Base-by-base conservation (phyloP, 306 rosid species). In the Herpetospermum pedunculosum region DNA sequence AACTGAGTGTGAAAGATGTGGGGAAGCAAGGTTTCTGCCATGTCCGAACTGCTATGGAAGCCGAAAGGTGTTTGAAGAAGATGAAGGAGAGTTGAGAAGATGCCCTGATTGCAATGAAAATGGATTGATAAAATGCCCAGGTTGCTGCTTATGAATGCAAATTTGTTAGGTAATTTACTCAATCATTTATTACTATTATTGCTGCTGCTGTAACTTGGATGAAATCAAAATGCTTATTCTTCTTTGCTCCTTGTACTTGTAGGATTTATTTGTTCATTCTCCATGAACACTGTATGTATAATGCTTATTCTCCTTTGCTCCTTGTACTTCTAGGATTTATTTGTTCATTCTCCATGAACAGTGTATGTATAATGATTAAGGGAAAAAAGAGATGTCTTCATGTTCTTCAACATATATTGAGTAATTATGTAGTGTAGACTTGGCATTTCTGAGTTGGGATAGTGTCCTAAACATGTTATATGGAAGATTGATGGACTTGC, bases 91-190 rank as follows among this genome's bases (percentile, higher is more conserved):
- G 13, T 65, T 82, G 83, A 83, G 76, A 75, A 88, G 90, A 80
- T 92, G 97, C 80, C 80, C 77, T 1, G 62, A 77, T 53, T 92
- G 97, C 75, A 92, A 92, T 37, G 96, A 92, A 76, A 92, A 92
- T 81, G 97, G 97, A 52, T 88, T 92, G 90, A 81, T 86, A 0
- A 80, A 87, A 78, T 92, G 97, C 80, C 86, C 89, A 2, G 41
- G 72, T 77, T 91, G 97, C 72, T 86, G 88, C 82, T 78, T 81
- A 5, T 67, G 72, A 67, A 37, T 63, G 47, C 70, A 35, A 19
- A 63, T 35, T 18, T 18, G 1, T n/a, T 63, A 63, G 70, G 70
- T 63, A 63, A 63, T 60, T 60, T 32, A 58, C 68, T 64, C 47
- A 4, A 64, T 64, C 30, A 64, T 9, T 62, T 37, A 38, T 30